These are phyloP conservation scores for Leccinellum rugosiceps DNA, from an alignment of 768 basidiomycete genomes.

Conservation along the genomic window DNA sequence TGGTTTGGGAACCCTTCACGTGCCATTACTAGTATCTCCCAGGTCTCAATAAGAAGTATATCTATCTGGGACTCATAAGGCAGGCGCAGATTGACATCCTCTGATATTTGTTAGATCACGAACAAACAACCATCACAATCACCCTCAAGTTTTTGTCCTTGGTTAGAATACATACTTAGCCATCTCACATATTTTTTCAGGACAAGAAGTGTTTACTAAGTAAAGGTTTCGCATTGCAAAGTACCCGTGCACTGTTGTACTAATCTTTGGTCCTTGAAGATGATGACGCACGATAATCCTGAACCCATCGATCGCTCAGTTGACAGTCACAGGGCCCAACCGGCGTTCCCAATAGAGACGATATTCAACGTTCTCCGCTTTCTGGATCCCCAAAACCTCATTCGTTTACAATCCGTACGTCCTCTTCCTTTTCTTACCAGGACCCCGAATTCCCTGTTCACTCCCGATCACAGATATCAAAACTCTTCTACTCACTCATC, in stretches of 20 bases:
- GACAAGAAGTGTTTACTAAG: too few species aligned
- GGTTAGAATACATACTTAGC: too few species aligned
- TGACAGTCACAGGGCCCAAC: background rate
- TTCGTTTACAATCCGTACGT: conserved; percentile 15
- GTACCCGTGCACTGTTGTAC: background rate
- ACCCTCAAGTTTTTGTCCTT: too few species aligned
- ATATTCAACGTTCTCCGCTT: conserved; percentile 9
- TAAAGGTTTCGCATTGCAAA: background rate
- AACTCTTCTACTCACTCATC: conserved; percentile 8
- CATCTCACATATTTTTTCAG: too few species aligned
- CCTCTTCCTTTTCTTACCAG: background rate
- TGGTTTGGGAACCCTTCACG: too few species aligned
- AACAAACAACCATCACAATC: too few species aligned
- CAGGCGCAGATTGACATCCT: too few species aligned
- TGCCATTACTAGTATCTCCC: too few species aligned
- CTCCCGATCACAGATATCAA: conserved; percentile 13
- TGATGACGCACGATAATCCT: conserved; percentile 6
- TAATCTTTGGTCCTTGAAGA: background rate
- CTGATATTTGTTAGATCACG: too few species aligned
- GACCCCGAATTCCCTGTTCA: background rate
- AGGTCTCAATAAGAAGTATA: too few species aligned
- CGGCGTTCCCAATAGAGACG: conserved; percentile 17
- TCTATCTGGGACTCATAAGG: too few species aligned
- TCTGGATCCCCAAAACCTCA: conserved; percentile 10
- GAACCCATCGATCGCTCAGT: background rate